Evolutionary conservation across 352 stramenopile genomes (phyloP), one percentile per base, ranked within the genome.

Genomic region (Phytophthora foliorum): DNA sequence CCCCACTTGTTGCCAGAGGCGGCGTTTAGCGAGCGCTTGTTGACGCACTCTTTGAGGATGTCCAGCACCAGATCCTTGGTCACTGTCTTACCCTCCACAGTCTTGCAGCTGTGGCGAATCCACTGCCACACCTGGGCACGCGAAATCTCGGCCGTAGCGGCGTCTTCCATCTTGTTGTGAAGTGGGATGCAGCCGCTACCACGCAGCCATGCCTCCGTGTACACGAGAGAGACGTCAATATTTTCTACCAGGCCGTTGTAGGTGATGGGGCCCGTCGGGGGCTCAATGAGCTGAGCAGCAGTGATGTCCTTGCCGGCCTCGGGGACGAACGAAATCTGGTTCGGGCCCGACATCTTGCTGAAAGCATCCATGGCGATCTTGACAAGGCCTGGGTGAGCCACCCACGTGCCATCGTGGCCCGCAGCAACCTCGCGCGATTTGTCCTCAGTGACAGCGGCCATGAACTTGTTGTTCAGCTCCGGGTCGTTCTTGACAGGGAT

Each of bases 401-500:
- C 96, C 96, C 96, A 99, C 57, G 95, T 98, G 51, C 96, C 96
- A 69, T 99, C 96, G 81, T 99, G 96, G 48, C 96, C 96, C n/a
- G 88, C 88, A 46, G 80, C 68, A 16, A 97, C 92, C 64, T 98
- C 94, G 21, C 92, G 82, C 16, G 93, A 72, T 78, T 98, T 98
- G 78, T 98, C 95, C 50, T 97, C 82, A 21, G 81, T 86, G 22
- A 98, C 94, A 21, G 86, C 90, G 8, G 85, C 69, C 89, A 98
- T 93, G 55, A 97, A 92, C 59, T 92, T 88, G 54, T 90, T 89
- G 75, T 98, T 98, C 17, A 93, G 80, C 29, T 84, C 81, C 11
- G 83, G 77, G 75, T 98, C 92, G 67, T 98, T 91, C 82, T 97
- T 98, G 57, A 98, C 93, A 1, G 97, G 96, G 70, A 99, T 99